Base-by-base conservation (phyloP, 306 rosid genomes). In the Glycyrrhiza uralensis region DNA sequence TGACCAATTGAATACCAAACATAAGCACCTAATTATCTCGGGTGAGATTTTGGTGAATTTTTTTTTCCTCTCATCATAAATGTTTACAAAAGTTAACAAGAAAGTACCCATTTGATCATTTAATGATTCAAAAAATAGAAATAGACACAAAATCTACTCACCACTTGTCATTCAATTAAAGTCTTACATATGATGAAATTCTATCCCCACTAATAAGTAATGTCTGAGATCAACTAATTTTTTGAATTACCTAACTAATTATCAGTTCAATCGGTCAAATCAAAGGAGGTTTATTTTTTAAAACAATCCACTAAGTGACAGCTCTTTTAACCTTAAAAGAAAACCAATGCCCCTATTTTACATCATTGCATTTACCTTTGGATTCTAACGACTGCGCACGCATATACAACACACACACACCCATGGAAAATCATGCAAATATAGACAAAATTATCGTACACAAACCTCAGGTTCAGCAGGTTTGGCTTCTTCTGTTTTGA, bases 401-500 rank as follows among this genome's bases (percentile, higher is more conserved):
- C n/a, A 57, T 18, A 44, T 19, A 44, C 1, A 20, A 3, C 29
- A 18, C 22, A 14, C 14, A 30, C 4, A 17, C 0, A 18, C 3
- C 3, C n/a, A 9, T 6, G 28, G 14, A 32, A 18, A 52, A 28
- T 41, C 14, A 41, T 52, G 66, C 20, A 64, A 41, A 13, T 12
- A 6, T 1, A 15, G 35, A 36, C 0, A 52, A 41, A 10, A 36
- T 50, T 20, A 62, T 65, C 35, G 71, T 30, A 29, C 26, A 64
- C 52, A 65, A 59, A 83, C 91, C 79, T 80, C 86, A 1, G 86
- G 80, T 63, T 86, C 96, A 7, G 85, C 52, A 19, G 89, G 81
- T 74, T 90, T 90, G 85, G 80, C 30, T 54, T 88, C 96, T 65
- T 88, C 97, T 30, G 80, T 74, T 78, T 90, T 93, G 75, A 81